Evolutionary conservation across 768 basidiomycete genomes (phyloP).

Genomic region (Agrocybe praecox): DNA sequence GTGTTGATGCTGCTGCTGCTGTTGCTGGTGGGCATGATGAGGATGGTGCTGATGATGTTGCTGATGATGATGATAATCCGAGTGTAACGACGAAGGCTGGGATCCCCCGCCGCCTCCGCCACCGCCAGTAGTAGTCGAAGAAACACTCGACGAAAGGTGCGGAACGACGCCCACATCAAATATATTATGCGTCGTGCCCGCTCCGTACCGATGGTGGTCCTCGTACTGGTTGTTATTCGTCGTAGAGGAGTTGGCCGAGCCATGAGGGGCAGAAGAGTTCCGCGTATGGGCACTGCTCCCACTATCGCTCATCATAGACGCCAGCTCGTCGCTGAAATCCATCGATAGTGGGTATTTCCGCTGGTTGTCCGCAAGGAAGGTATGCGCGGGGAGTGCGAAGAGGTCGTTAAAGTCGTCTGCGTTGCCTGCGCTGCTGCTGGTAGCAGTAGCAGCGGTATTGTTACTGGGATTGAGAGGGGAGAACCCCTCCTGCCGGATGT

Average conservation of each 20-base stretch:
- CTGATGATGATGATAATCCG: conserved; percentile 19
- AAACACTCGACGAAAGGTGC: conserved; percentile 18
- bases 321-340: conserved; percentile 74
- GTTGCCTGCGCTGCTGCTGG: no score
- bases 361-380: conserved; percentile 55
- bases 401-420: conserved; percentile 22
- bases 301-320: conserved; percentile 63
- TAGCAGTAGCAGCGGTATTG: no score
- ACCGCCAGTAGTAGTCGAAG: conserved; percentile 24
- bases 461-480: conserved; percentile 24
- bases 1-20: no score
- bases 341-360: conserved; percentile 16
- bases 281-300: no score
- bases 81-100: conserved; percentile 14
- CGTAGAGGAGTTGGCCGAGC: no score
- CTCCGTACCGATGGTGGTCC: conserved; percentile 18
- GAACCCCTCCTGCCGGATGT: conserved; percentile 75
- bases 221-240: conserved; percentile 17
- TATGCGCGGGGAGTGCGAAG: conserved; percentile 35
- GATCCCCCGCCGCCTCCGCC: conserved; percentile 16
- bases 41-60: no score
- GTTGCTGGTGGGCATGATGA: no score
- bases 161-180: conserved; percentile 33
- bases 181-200: conserved; percentile 34
- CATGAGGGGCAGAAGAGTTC: no score